Evolutionary conservation across 2,329 filamentous ascomycete species (phyloP).

Genomic region (Cladophialophora exuberans): DNA sequence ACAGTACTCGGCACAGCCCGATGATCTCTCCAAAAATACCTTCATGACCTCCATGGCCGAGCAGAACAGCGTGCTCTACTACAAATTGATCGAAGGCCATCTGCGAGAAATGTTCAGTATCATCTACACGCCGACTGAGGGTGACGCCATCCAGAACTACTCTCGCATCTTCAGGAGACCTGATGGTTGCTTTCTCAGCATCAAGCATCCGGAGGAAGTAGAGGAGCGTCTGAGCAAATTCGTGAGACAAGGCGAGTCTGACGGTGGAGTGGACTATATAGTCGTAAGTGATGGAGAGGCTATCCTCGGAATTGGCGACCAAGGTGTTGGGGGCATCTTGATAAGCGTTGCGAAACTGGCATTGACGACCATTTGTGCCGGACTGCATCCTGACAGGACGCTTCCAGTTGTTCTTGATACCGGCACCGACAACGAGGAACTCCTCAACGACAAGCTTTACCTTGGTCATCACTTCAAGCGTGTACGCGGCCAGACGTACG

Average conservation of each 20-base stretch:
- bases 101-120: constrained; percentile 85
- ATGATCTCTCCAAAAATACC: constrained; percentile 77
- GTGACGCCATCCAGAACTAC: constrained; percentile 81
- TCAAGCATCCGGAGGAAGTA: constrained; percentile 68
- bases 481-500: constrained; percentile 72
- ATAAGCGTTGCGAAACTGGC: constrained; percentile 84
- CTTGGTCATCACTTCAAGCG: constrained; percentile 72
- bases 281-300: constrained; percentile 75
- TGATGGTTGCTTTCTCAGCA: constrained; percentile 80
- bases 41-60: constrained; percentile 84
- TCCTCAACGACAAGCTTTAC: constrained; percentile 77
- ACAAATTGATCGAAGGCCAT: constrained; percentile 72
- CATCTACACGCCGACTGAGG: constrained; percentile 88
- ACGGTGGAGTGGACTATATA: constrained; percentile 71
- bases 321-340: constrained; percentile 81
- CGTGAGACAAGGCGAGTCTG: constrained; percentile 41
- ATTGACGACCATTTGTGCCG: constrained; percentile 83
- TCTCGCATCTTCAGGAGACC: constrained; percentile 76
- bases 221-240: constrained; percentile 60
- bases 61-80: constrained; percentile 84
- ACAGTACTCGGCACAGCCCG: constrained; percentile 68
- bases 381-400: constrained; percentile 77
- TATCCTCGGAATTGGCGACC: constrained; percentile 84
- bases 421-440: constrained; percentile 77
- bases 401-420: constrained; percentile 83